Evolutionary conservation across 1,284 basidiomycete genomes (phyloP).

Genomic region (Cutaneotrichosporon daszewskae): DNA sequence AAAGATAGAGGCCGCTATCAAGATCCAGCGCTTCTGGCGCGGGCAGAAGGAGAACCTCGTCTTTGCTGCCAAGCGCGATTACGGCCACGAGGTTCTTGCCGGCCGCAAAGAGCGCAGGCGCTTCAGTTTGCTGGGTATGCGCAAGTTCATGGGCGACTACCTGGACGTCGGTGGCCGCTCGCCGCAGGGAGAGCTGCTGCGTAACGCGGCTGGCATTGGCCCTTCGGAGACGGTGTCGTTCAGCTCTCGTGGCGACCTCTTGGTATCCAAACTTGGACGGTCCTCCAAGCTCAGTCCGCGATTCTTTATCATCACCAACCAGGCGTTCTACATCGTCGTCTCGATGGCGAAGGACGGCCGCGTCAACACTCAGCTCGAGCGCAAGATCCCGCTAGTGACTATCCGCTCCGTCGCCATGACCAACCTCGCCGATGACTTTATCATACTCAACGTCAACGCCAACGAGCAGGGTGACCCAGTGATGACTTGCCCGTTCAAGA

Average conservation of each 20-base stretch:
- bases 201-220: conserved; percentile 66
- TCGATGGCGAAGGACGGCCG: conserved; percentile 64
- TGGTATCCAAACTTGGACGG: conserved; percentile 80
- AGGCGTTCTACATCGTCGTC: conserved; percentile 79
- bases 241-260: conserved; percentile 74
- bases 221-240: conserved; percentile 73
- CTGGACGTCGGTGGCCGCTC: conserved; percentile 80
- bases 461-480: conserved; percentile 91
- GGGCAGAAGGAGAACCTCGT: conserved; percentile 91
- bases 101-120: conserved; percentile 89
- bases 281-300: conserved; percentile 91
- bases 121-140: conserved; percentile 88
- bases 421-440: conserved; percentile 89
- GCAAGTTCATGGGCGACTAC: conserved; percentile 96
- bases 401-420: conserved; percentile 84
- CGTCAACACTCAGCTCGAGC: conserved; percentile 63
- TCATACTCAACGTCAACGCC: conserved; percentile 68
- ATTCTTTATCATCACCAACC: conserved; percentile 81
- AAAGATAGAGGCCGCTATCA: conserved; percentile 87
- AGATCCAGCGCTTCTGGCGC: conserved; percentile 98
- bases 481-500: conserved; percentile 90
- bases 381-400: conserved; percentile 81
- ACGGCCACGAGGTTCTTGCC: conserved; percentile 86
- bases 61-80: conserved; percentile 83
- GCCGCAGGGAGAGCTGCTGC: conserved; percentile 72